Percentiles rank a stretch among this genome's conserved stretches.
Evolutionary conservation across 495 filamentous ascomycete species (phyloP).

Genomic region (Lepraria neglecta): DNA sequence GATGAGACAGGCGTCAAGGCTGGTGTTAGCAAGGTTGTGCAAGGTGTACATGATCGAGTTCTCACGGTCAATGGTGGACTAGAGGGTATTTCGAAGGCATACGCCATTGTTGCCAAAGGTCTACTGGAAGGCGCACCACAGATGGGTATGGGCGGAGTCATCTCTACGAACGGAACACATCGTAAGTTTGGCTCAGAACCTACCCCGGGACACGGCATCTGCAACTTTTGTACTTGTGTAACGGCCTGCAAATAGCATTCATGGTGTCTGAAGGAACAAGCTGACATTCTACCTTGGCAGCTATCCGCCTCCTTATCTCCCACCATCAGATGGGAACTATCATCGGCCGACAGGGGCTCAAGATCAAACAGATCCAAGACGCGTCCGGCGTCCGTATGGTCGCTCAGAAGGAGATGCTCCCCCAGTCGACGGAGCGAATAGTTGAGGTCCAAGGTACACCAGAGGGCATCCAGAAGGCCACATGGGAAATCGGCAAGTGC

Average conservation of each 20-base stretch:
- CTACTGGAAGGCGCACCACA: slow-evolving; percentile 87
- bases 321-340: slow-evolving; percentile 99
- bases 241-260: too few species aligned
- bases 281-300: slow-evolving; percentile 44
- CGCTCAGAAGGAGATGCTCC: slow-evolving; percentile 98
- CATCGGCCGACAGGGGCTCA: slow-evolving; percentile 89
- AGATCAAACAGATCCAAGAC: slow-evolving; percentile 99
- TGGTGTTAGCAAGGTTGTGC: slow-evolving; percentile 97
- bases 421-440: slow-evolving; percentile 96
- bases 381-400: slow-evolving; percentile 96
- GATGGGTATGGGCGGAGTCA: slow-evolving; percentile 87
- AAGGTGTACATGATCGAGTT: slow-evolving; percentile 93
- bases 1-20: slow-evolving; percentile 97
- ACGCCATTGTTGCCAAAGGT: slow-evolving; percentile 85
- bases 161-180: slow-evolving; percentile 80
- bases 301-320: slow-evolving; percentile 93
- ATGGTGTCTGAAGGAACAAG: neutral
- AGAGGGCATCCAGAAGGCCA: slow-evolving; percentile 86
- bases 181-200: slow-evolving; percentile 55
- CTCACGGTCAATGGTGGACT: slow-evolving; percentile 87
- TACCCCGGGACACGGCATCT: neutral
- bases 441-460: slow-evolving; percentile 93
- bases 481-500: slow-evolving; percentile 99
- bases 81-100: slow-evolving; percentile 80
- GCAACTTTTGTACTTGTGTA: too few species aligned